Percentiles rank a stretch among this genome's conserved stretches.
phyloP scores from a whole-genome alignment of 2,329 filamentous ascomycete species.

The Basipetospora chlamydospora region DNA sequence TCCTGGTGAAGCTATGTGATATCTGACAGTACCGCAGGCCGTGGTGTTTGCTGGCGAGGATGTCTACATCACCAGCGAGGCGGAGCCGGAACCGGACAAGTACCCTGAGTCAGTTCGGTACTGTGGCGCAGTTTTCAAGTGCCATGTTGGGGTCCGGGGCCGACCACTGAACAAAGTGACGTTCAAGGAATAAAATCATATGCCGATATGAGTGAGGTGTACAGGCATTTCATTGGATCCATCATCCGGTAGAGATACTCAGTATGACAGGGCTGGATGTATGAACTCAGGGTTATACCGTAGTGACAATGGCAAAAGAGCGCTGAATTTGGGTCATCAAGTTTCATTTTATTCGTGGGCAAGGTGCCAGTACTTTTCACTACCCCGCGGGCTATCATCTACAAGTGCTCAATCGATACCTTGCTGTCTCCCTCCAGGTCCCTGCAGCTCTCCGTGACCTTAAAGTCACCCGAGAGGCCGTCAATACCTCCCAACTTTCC shows the following conservation, averaged over 20 bases:
- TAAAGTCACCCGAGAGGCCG: conserved; percentile 22
- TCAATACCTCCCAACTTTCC: conserved; percentile 24
- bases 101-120: conserved; percentile 9
- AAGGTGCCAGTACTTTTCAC: too few species aligned
- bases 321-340: too few species aligned
- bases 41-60: conserved; percentile 9
- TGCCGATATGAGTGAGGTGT: too few species aligned
- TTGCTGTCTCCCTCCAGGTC: conserved; percentile 13
- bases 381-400: too few species aligned
- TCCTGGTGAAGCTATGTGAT: background rate
- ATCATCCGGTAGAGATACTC: too few species aligned
- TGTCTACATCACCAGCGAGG: conserved; percentile 10
- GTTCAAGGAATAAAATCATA: too few species aligned
- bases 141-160: conserved; percentile 8
- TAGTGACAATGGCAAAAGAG: too few species aligned
- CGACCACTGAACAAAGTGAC: too few species aligned
- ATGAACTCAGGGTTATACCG: too few species aligned
- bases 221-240: too few species aligned
- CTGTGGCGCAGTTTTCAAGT: conserved; percentile 9
- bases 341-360: too few species aligned
- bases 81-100: conserved; percentile 9
- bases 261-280: too few species aligned
- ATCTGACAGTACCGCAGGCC: conserved; percentile 5
- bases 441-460: conserved; percentile 12
- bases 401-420: conserved; percentile 38